These are phyloP conservation scores for Adiantum capillusveneris DNA, from an alignment of 75 land plant genomes.

Conservation along the genomic window DNA sequence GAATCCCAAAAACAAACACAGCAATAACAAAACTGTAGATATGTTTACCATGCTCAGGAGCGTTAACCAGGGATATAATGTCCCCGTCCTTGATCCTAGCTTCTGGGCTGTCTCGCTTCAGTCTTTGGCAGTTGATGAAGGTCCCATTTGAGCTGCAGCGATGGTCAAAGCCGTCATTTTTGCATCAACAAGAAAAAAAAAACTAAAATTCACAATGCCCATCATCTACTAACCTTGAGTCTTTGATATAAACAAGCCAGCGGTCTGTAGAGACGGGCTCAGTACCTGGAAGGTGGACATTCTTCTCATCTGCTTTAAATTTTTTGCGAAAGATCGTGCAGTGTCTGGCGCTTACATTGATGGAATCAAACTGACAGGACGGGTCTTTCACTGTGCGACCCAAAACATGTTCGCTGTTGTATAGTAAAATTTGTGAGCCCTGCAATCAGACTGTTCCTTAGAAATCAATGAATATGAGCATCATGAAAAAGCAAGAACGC, in stretches of 20 bases:
- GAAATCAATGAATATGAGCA: too few species aligned
- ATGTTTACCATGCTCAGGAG: conserved; percentile 77
- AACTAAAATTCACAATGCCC: background rate
- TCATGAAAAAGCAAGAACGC: too few species aligned
- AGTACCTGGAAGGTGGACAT: background rate
- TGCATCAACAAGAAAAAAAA: background rate
- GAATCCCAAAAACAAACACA: too few species aligned
- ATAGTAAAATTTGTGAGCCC: conserved; percentile 76
- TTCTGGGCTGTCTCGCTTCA: conserved; percentile 49
- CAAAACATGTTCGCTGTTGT: conserved; percentile 53
- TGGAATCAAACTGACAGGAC: conserved; percentile 52
- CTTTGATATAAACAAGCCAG: conserved; percentile 48
- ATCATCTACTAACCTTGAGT: conserved; percentile 56
- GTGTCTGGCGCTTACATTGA: conserved; percentile 63
- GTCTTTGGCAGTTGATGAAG: conserved; percentile 60
- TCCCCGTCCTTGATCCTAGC: conserved; percentile 71
- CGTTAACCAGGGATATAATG: conserved; percentile 62
- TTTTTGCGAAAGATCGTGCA: conserved; percentile 56
- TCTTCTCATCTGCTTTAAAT: conserved; percentile 18
- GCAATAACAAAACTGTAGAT: too few species aligned
- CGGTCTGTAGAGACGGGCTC: conserved; percentile 11
- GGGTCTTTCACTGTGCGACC: conserved; percentile 67
- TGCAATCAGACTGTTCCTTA: conserved; percentile 19
- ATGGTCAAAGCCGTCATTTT: background rate
- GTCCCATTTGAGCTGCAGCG: conserved; percentile 91